These are phyloP conservation scores for Hyaloperonospora arabidopsidis DNA, from an alignment of 352 stramenopile genomes.

Conservation along the genomic window DNA sequence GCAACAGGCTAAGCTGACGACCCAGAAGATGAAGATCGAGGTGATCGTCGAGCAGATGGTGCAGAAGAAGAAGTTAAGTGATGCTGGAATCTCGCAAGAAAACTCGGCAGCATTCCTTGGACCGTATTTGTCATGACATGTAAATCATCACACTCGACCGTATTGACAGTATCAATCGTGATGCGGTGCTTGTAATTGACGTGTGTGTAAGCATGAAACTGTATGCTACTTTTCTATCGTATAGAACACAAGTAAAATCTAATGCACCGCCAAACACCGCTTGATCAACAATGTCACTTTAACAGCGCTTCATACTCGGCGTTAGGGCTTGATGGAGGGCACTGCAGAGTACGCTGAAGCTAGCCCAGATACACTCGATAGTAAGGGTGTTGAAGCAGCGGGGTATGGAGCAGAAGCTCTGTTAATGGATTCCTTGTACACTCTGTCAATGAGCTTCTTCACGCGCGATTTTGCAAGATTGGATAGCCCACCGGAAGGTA, in stretches of 20 bases:
- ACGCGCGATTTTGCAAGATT: conserved; percentile 57
- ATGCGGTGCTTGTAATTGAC: conserved; percentile 6
- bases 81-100: conserved; percentile 37
- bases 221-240: conserved; percentile 8
- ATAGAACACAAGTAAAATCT: background rate
- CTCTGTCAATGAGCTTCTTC: conserved; percentile 64
- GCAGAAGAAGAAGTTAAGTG: conserved; percentile 42
- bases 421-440: conserved; percentile 40
- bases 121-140: conserved; percentile 24
- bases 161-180: background rate
- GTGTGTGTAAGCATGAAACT: conserved; percentile 1
- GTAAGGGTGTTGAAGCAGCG: conserved; percentile 10
- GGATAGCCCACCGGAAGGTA: conserved; percentile 36
- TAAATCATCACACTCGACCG: no score
- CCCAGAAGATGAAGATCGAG: conserved; percentile 43
- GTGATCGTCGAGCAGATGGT: conserved; percentile 48
- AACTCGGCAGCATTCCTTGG: conserved; percentile 22
- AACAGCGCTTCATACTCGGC: conserved; percentile 21
- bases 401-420: conserved; percentile 1
- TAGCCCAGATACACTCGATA: conserved; percentile 14
- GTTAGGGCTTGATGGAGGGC: conserved; percentile 30
- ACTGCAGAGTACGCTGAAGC: conserved; percentile 37
- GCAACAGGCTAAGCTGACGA: conserved; percentile 39
- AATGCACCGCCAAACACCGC: conserved; percentile 1
- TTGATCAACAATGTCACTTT: background rate